Percentiles rank a stretch among this genome's conserved stretches.
phyloP scores from a whole-genome alignment of 306 rosid genomes.

The Nissolia schottii region DNA sequence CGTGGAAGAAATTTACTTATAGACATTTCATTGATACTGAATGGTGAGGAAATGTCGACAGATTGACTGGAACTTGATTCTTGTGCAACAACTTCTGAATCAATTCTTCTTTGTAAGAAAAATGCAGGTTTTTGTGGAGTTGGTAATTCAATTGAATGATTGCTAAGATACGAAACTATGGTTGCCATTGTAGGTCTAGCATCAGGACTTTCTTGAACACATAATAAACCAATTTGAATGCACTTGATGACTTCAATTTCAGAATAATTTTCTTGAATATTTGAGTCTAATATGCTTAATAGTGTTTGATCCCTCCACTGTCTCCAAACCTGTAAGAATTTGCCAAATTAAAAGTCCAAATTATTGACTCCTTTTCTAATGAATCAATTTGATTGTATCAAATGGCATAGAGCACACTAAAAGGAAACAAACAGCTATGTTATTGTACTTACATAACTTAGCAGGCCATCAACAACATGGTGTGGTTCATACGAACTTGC shows the following conservation, averaged over 20 bases:
- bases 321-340: constrained; percentile 32
- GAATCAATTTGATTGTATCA: too few relatives aligned
- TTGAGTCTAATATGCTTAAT: constrained; percentile 28
- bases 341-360: not conserved
- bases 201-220: constrained; percentile 35
- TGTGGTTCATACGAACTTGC: not conserved
- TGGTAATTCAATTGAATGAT: constrained; percentile 19
- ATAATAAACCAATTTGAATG: constrained; percentile 38
- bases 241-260: constrained; percentile 19
- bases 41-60: not conserved
- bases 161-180: constrained; percentile 24
- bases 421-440: not conserved
- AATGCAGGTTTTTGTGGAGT: constrained; percentile 36
- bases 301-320: constrained; percentile 29
- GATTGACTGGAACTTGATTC: not conserved
- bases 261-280: constrained; percentile 1
- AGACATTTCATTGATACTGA: not conserved
- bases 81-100: not conserved
- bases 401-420: not conserved
- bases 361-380: too few relatives aligned
- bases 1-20: not conserved
- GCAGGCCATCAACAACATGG: not conserved
- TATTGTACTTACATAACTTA: constrained; percentile 8
- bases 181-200: constrained; percentile 38
- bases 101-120: not conserved